phyloP scores from a whole-genome alignment of 2,329 filamentous ascomycete species.

The Coleophoma crateriformis region DNA sequence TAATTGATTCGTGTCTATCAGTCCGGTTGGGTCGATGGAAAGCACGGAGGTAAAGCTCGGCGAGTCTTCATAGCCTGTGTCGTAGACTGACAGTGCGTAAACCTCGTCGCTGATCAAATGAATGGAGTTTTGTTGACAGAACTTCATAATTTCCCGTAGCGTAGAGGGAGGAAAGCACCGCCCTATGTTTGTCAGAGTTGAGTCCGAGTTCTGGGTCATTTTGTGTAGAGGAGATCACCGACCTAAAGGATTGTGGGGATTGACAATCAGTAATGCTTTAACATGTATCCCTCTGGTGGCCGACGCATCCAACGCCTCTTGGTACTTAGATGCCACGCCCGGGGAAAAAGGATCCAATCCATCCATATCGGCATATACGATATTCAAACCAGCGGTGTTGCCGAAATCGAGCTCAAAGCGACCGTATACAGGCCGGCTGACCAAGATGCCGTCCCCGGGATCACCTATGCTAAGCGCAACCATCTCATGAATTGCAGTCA shows the following conservation, averaged over 20 bases:
- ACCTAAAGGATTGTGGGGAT: conserved; percentile 29
- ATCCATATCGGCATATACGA: conserved; percentile 30
- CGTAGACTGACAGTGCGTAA: conserved; percentile 39
- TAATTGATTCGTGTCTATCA: conserved; percentile 39
- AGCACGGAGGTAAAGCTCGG: conserved; percentile 40
- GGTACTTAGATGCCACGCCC: conserved; percentile 28
- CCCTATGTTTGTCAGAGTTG: conserved; percentile 8
- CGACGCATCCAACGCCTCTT: conserved; percentile 28
- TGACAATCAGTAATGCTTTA: conserved; percentile 33
- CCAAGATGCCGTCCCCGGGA: conserved; percentile 38
- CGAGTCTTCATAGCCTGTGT: conserved; percentile 20
- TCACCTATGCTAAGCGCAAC: conserved; percentile 36
- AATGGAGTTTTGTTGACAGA: conserved; percentile 36
- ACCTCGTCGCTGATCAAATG: conserved; percentile 45
- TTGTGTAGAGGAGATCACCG: conserved; percentile 8
- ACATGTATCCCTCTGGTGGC: conserved; percentile 27
- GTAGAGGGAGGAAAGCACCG: conserved; percentile 16
- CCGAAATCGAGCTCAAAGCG: conserved; percentile 43
- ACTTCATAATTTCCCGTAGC: conserved; percentile 24
- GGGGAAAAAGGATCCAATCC: conserved; percentile 31
- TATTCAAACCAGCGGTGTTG: conserved; percentile 31
- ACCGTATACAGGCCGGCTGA: conserved; percentile 39
- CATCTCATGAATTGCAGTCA: conserved; percentile 35
- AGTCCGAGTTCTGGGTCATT: conserved; percentile 8
- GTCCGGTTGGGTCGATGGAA: conserved; percentile 33